Percentiles rank a stretch among this genome's conserved stretches.
Evolutionary conservation across 345 rosid species (phyloP).

Genomic region (Moricandia moricandioides): DNA sequence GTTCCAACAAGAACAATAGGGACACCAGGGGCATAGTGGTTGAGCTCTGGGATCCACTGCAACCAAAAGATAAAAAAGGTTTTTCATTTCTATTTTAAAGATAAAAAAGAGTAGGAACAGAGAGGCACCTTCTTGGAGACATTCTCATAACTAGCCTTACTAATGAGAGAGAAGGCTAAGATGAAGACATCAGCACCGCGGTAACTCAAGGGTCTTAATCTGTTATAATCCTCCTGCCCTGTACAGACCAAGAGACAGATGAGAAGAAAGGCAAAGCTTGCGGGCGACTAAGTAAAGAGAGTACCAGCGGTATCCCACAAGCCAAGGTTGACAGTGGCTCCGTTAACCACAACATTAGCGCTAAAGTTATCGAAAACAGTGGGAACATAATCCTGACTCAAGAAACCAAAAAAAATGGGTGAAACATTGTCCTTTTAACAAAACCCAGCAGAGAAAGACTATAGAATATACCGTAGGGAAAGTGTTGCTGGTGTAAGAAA

Average conservation of each 20-base stretch:
- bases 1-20: conserved; percentile 93
- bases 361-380: conserved; percentile 95
- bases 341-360: conserved; percentile 89
- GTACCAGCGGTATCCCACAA: conserved; percentile 97
- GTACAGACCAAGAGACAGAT: conserved; percentile 3
- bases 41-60: conserved; percentile 98
- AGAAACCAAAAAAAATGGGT: not conserved
- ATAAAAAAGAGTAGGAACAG: not conserved
- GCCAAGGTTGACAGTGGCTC: conserved; percentile 82
- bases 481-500: no score
- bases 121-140: conserved; percentile 77
- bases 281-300: conserved; percentile 5
- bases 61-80: not conserved
- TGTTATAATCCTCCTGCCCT: conserved; percentile 93
- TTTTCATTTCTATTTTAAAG: no score
- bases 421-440: not conserved
- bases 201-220: conserved; percentile 88
- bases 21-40: conserved; percentile 93
- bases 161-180: conserved; percentile 86
- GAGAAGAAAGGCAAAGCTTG: not conserved
- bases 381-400: conserved; percentile 77
- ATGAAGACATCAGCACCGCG: conserved; percentile 96
- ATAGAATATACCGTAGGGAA: no score
- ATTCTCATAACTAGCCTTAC: conserved; percentile 99
- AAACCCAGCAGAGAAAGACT: no score